Evolutionary conservation across 1,139 yeast species (phyloP), one percentile per base, ranked within the genome.

Genomic region (Hyphopichia wangnamkhiaoensis): DNA sequence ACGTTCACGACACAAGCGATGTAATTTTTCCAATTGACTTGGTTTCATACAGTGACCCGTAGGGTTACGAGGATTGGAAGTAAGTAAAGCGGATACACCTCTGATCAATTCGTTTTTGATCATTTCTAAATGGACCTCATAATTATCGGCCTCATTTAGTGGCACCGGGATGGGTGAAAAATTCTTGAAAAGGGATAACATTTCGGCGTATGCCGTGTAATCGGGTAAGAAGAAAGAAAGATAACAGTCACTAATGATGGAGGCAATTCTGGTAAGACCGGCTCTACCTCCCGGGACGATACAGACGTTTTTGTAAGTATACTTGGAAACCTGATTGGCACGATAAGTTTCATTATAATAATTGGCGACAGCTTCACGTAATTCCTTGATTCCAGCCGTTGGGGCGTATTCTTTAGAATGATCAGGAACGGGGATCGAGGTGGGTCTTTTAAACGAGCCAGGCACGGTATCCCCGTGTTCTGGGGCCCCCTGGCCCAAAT

Each of bases 271-370:
- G 18, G 83, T 80, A 47, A 81, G 63, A 0, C 86, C 87, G 16
- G 85, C 84, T 53, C 87, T 69, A 3, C 87, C 87, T 24, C 87
- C 87, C 7, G 87, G 86, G 2, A 81, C 85, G 48, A 81, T 71
- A 58, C 84, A 80, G 18, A 81, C 85, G 50, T 80, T 80, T 53
- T 79, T 82, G 63, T 77, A 77, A 15, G 85, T 78, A 54, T 81
- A 81, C 57, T 80, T 74, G 26, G 82, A 76, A 17, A 57, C 49
- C 53, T 69, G 72, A 37, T 68, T 71, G 41, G 67, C 53, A 51
- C 87, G 72, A 57, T 79, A 80, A 19, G 79, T 71, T 33, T 67
- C 79, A 51, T 81, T 81, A 63, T 81, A 81, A 45, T 74, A 65
- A 45, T 79, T 64, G 5, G 86, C 86, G 38, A 81, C 83, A 0